Base-by-base conservation (phyloP, 2,329 filamentous ascomycete species). In the Fusarium ambrosium region DNA sequence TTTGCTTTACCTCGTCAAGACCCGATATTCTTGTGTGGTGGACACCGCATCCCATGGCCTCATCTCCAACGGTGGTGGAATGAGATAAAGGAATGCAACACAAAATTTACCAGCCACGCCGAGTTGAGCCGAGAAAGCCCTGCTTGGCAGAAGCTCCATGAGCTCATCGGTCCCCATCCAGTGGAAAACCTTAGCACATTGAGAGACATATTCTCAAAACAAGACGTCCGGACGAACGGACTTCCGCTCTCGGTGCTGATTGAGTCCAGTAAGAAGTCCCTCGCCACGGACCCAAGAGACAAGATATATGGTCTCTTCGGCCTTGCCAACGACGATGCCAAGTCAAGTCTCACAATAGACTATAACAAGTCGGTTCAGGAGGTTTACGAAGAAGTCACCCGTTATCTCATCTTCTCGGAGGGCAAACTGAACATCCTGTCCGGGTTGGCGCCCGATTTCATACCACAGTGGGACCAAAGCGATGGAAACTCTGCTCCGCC, bases 241-340 rank as follows among this genome's bases (percentile, higher is more conserved):
- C 24, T 64, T 14, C 62, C 43, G 18, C 48, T 64, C 16, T 64
- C 62, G 4, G 22, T 41, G 6, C 24, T 64, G 13, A 56, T 64
- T 22, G 7, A 24, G 10, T n/a, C 34, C 20, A 64, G 62, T 41
- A 27, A 56, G 20, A 27, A n/a, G 24, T 64, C 62, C 24, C 62
- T 64, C 24, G 62, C 62, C 10, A 64, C 48, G 8, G 7, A 64
- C 18, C 62, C 62, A 5, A 56, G 62, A 43, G 62, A 64, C 34
- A 64, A 64, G 48, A 13, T 64, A 4, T 64, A 64, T 36, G 62
- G 62, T 16, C n/a, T 64, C 4, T 41, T 64, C 13, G 62, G 62
- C 29, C 48, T 64, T 6, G 36, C 62, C 18, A 32, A 39, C 16
- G 34, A 32, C 10, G 27, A 39, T 14, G 45, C 20, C 8, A 41